phyloP scores from a whole-genome alignment of 331 rosid genomes.

The Prunus yedoensis region DNA sequence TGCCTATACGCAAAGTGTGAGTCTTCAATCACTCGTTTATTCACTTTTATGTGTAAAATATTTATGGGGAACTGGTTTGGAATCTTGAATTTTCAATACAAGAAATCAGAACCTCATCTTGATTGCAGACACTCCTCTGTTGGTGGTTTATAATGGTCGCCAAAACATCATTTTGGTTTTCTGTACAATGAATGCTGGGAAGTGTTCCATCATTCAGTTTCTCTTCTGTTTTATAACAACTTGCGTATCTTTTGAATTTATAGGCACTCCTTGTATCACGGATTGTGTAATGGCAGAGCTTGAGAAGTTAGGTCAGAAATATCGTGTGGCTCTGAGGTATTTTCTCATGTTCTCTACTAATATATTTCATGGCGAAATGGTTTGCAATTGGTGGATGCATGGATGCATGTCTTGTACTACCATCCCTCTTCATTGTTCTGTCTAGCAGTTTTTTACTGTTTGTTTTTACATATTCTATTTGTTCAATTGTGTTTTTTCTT shows the following conservation, averaged over 20 bases:
- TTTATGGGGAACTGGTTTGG: neutral
- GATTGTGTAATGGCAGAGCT: constrained; percentile 96
- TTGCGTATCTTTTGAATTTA: constrained; percentile 16
- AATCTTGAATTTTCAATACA: neutral
- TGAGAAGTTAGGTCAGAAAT: constrained; percentile 79
- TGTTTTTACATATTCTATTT: neutral
- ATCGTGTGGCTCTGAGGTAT: constrained; percentile 91
- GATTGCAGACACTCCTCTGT: neutral
- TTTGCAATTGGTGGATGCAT: neutral
- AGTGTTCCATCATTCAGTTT: neutral
- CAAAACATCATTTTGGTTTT: neutral
- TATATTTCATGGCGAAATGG: neutral
- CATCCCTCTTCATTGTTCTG: neutral
- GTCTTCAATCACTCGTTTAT: constrained; percentile 25
- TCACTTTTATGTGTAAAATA: neutral
- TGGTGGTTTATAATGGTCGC: neutral
- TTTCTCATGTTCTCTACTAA: neutral
- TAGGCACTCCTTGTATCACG: constrained; percentile 88
- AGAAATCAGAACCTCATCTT: neutral
- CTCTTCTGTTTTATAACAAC: neutral
- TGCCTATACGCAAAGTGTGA: constrained; percentile 95
- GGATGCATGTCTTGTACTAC: neutral
- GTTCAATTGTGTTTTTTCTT: neutral
- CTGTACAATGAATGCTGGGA: neutral
- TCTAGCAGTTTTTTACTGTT: neutral